Percentiles rank a stretch among this genome's conserved stretches.
Conservation (phyloP, 192 early-diverging fungal genomes). For the Linnemannia schmuckeri region DNA sequence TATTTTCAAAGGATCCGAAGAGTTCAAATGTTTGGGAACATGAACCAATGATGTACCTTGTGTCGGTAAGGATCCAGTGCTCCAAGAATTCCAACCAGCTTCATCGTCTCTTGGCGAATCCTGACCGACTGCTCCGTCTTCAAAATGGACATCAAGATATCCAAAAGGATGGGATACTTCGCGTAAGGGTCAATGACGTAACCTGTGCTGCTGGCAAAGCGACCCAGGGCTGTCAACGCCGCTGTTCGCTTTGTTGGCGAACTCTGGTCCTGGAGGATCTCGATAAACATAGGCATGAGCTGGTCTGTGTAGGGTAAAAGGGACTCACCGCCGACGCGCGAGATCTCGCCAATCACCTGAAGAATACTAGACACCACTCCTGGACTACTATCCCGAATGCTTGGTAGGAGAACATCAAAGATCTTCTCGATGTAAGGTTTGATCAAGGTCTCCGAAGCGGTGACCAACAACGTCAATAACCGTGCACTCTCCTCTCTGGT, state of each 20-base stretch:
- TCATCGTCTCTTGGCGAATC: conserved; percentile 87
- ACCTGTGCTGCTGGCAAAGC: conserved; percentile 86
- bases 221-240: conserved; percentile 87
- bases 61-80: conserved; percentile 93
- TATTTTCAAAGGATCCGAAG: background rate
- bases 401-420: conserved; percentile 85
- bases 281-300: conserved; percentile 90
- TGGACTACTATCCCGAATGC: conserved; percentile 81
- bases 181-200: conserved; percentile 91
- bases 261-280: conserved; percentile 89
- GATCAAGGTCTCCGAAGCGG: conserved; percentile 81
- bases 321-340: conserved; percentile 84
- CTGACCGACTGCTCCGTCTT: conserved; percentile 81
- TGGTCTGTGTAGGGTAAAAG: conserved; percentile 83
- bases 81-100: conserved; percentile 92
- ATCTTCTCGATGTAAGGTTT: conserved; percentile 92
- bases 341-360: conserved; percentile 84
- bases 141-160: conserved; percentile 81
- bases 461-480: conserved; percentile 80
- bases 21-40: background rate
- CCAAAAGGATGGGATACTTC: conserved; percentile 88
- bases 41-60: conserved; percentile 52
- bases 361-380: conserved; percentile 86
- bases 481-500: conserved; percentile 89
- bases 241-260: conserved; percentile 86